Base-by-base conservation (phyloP, 2,329 filamentous ascomycete genomes). In the Sclerotiophoma versabilis region DNA sequence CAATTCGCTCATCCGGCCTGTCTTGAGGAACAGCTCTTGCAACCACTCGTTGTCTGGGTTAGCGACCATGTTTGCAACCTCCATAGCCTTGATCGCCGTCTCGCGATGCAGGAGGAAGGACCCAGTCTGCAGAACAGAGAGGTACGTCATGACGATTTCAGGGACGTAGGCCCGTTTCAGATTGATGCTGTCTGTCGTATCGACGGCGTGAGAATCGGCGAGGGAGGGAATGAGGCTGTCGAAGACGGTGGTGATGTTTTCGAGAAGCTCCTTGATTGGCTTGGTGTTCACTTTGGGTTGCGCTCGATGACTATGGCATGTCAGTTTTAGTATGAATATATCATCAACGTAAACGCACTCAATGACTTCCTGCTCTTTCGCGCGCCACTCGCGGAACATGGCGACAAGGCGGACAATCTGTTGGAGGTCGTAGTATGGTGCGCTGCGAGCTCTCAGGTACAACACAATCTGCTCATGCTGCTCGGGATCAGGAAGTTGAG, bases 91-190 rank as follows among this genome's bases (percentile, higher is more conserved):
- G 22, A 95, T 82, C 15, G 96, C 81, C 61, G 89, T 84, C 54
- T 93, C 90, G 36, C 92, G 87, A 38, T 87, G 88, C 36, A 96
- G 79, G 42, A 85, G 83, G 39, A 86, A 87, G 3, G 91, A 92
- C 0, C 90, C 89, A 68, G 89, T 90, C 71, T 96, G 90, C 43
- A 98, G 79, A 1, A 90, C 87, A 65, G 85, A 88, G 70, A 95
- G 86, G 72, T 95, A 97, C 2, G 90, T 91, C 43, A 99, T 82
- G 34, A 96, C 81, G 15, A 91, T 84, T 72, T 97, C 92, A 2
- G 95, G 93, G 3, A 99, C 81, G 74, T 96, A 98, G 0, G 85
- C 84, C 49, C 86, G 83, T 61, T 92, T 87, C 45, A 98, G 84
- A 20, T 81, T 77, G 41, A 77, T 76, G 41, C 92, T 83, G 49